Evolutionary conservation across 768 basidiomycete species (phyloP).

Genomic region (Pulveroboletus frians): DNA sequence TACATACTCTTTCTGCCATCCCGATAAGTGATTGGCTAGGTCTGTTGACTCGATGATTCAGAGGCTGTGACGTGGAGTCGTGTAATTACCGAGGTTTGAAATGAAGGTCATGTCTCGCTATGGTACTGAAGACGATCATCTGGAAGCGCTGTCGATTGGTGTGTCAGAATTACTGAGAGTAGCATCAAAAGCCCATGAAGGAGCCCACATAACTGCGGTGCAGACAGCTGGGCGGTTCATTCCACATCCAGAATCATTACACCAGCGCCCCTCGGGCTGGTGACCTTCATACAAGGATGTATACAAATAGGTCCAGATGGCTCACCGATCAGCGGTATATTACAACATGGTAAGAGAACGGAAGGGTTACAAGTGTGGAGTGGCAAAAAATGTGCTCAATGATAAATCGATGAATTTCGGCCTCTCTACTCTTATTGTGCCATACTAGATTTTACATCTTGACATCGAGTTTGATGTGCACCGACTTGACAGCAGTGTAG

Average conservation of each 20-base stretch:
- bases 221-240: no score
- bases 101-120: background rate
- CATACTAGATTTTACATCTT: slow-evolving; percentile 11
- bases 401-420: background rate
- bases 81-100: background rate
- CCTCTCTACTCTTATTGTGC: background rate
- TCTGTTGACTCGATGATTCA: background rate
- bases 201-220: no score
- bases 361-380: background rate
- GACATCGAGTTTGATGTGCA: slow-evolving; percentile 45
- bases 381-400: background rate
- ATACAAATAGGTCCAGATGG: background rate
- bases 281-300: no score
- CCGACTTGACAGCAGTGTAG: slow-evolving; percentile 21
- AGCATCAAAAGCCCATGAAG: no score
- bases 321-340: background rate
- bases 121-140: background rate
- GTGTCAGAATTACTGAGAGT: no score
- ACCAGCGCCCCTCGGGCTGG: no score
- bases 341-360: background rate
- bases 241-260: background rate
- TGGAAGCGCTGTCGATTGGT: no score
- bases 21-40: background rate
- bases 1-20: background rate
- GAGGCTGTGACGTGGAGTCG: background rate